Percentiles rank a stretch among this genome's conserved stretches.
Evolutionary conservation across 2,329 filamentous ascomycete species (phyloP).

Genomic region (Apiospora rasikravindrae): DNA sequence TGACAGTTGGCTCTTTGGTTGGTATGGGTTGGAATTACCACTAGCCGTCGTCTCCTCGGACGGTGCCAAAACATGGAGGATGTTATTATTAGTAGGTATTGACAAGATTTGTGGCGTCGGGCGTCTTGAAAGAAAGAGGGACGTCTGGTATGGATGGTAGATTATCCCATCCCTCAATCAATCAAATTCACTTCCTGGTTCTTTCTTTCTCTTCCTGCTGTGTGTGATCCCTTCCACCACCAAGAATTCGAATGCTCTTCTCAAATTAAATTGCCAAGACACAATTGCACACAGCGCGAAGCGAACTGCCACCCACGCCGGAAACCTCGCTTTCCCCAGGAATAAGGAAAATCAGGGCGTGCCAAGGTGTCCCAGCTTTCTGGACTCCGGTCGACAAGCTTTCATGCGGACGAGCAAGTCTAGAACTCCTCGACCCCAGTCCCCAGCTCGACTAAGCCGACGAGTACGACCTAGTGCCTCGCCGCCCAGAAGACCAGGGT

Average conservation of each 20-base stretch:
- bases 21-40: not conserved
- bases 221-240: not conserved
- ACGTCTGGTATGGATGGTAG: not conserved
- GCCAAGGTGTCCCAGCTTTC: conserved; percentile 9
- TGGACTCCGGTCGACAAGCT: not conserved
- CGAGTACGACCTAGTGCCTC: not conserved
- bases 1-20: not conserved
- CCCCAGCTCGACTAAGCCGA: not conserved
- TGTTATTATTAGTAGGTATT: not conserved
- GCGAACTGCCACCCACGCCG: not conserved
- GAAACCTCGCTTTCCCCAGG: conserved; percentile 3
- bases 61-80: not conserved
- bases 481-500: not conserved
- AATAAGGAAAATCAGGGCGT: not conserved
- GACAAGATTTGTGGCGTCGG: too few species aligned
- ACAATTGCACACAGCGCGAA: too few species aligned
- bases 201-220: not conserved
- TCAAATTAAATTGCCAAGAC: not conserved
- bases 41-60: not conserved
- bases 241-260: not conserved
- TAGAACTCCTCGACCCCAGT: not conserved
- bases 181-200: not conserved
- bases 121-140: not conserved
- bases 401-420: not conserved
- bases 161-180: not conserved